Conservation (phyloP, 2,329 filamentous ascomycete species). For the Aspergillus viridinutans region DNA sequence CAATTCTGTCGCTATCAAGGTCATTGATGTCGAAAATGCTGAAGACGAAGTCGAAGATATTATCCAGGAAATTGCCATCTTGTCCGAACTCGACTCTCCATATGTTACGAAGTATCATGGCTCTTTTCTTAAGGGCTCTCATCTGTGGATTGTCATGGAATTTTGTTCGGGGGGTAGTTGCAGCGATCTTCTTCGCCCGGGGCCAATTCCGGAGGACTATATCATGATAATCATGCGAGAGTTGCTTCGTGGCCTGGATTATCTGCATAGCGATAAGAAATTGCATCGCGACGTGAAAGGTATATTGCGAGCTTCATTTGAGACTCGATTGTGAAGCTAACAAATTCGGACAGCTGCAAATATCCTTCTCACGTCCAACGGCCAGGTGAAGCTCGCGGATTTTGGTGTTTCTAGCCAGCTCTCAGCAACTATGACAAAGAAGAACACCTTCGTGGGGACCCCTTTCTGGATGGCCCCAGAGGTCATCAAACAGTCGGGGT, state of each 20-base stretch:
- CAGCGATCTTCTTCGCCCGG: conserved; percentile 91
- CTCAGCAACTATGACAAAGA: conserved; percentile 98
- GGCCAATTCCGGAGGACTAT: conserved; percentile 86
- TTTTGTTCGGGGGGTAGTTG: conserved; percentile 97
- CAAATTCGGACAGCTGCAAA: conserved; percentile 68
- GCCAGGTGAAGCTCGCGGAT: conserved; percentile 94
- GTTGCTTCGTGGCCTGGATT: conserved; percentile 82
- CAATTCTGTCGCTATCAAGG: conserved; percentile 92
- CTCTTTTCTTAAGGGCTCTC: conserved; percentile 90
- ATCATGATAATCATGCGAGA: conserved; percentile 94
- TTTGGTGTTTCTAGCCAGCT: conserved; percentile 96
- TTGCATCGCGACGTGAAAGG: conserved; percentile 95
- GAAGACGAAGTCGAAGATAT: conserved; percentile 99
- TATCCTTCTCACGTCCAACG: conserved; percentile 79
- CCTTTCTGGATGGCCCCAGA: conserved; percentile 99
- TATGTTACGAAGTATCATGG: conserved; percentile 98
- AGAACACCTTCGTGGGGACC: conserved; percentile 97
- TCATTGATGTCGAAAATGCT: conserved; percentile 98
- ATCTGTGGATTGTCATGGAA: conserved; percentile 99
- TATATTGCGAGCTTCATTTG: conserved; percentile 31
- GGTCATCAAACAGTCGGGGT: conserved; percentile 96
- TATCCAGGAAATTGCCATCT: conserved; percentile 95
- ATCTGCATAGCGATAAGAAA: conserved; percentile 92
- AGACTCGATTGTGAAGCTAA: conserved; percentile 10
- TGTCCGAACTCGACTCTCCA: conserved; percentile 91